These are phyloP conservation scores for Cytospora paraplurivora DNA, from an alignment of 2,329 filamentous ascomycete genomes.

Conservation along the genomic window DNA sequence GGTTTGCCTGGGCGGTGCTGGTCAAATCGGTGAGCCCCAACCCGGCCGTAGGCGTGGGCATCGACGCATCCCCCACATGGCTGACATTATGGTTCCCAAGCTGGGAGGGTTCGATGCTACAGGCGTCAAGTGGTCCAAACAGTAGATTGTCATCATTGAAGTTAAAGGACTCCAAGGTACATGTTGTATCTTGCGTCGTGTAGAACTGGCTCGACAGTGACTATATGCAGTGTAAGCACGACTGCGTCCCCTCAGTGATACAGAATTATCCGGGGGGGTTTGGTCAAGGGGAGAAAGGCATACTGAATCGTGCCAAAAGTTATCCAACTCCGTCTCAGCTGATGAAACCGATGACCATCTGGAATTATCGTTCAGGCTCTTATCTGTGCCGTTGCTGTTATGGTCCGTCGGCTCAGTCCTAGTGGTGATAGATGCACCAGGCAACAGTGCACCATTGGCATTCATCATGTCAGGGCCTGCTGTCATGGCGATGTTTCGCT, in stretches of 20 bases:
- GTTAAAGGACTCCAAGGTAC: conserved; percentile 23
- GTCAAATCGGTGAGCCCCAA: conserved; percentile 26
- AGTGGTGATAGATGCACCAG: conserved; percentile 11
- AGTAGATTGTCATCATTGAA: conserved; percentile 28
- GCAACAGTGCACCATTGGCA: conserved; percentile 8
- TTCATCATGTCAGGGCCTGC: conserved; percentile 14
- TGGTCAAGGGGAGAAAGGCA: neutral
- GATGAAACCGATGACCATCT: conserved; percentile 29
- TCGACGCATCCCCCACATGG: conserved; percentile 12
- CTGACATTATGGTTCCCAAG: conserved; percentile 15
- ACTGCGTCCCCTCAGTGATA: neutral
- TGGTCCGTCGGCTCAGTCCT: conserved; percentile 1
- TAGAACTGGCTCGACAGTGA: conserved; percentile 27
- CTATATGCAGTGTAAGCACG: conserved; percentile 15
- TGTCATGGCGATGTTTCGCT: neutral
- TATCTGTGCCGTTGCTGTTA: neutral
- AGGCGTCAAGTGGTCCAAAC: conserved; percentile 24
- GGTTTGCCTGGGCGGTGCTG: conserved; percentile 13
- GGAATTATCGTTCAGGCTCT: conserved; percentile 7
- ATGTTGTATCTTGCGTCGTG: conserved; percentile 26
- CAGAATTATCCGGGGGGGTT: too few species aligned
- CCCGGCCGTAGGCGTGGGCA: conserved; percentile 16
- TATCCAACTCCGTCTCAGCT: conserved; percentile 21
- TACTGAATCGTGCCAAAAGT: conserved; percentile 29
- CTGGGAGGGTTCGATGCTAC: conserved; percentile 21